phyloP scores from a whole-genome alignment of 192 early-diverging fungal genomes.

The Polychytrium aggregatum region DNA sequence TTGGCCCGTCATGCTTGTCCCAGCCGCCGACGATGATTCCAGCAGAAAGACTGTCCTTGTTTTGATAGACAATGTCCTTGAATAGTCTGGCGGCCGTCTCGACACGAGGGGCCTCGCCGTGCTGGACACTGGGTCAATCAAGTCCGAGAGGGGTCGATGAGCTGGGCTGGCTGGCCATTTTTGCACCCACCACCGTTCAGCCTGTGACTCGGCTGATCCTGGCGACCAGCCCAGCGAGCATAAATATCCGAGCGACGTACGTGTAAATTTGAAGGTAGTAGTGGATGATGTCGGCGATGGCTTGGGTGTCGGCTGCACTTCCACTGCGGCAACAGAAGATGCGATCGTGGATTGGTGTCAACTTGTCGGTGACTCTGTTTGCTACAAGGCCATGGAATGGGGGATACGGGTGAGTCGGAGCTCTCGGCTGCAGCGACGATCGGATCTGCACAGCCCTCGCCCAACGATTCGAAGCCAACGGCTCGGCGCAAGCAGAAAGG shows the following conservation, averaged over 20 bases:
- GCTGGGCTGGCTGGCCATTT: no score
- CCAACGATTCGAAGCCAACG: no score
- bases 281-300: slow-evolving; percentile 92
- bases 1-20: slow-evolving; percentile 82
- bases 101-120: slow-evolving; percentile 74
- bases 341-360: slow-evolving; percentile 86
- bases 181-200: no score
- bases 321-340: slow-evolving; percentile 99
- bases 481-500: no score
- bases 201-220: no score
- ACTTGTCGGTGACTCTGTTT: slow-evolving; percentile 96
- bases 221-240: no score
- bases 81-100: slow-evolving; percentile 81
- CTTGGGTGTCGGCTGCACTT: slow-evolving; percentile 96
- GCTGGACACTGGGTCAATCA: slow-evolving; percentile 53
- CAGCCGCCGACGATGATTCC: slow-evolving; percentile 97
- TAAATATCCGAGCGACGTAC: slow-evolving; percentile 33
- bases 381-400: slow-evolving; percentile 16
- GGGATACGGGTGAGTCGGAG: no score
- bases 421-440: no score
- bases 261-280: slow-evolving; percentile 90
- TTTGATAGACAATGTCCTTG: slow-evolving; percentile 87
- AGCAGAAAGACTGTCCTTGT: slow-evolving; percentile 78
- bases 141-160: no score
- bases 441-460: no score